Evolutionary conservation across 2,329 filamentous ascomycete genomes (phyloP), one percentile per base, ranked within the genome.

Genomic region (Aspergillus nomiae): DNA sequence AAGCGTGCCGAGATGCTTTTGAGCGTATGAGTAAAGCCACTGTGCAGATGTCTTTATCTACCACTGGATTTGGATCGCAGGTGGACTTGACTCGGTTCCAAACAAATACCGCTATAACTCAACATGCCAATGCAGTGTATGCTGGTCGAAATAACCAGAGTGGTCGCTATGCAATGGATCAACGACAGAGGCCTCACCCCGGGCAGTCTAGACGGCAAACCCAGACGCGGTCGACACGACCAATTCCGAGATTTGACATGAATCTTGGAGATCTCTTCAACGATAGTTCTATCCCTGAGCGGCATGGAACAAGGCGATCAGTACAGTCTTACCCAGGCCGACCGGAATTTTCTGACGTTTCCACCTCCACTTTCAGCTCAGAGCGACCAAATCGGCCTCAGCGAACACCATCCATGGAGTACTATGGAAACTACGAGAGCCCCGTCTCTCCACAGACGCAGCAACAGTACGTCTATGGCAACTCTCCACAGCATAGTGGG

Each of bases 21-120:
- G 92, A 96, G 71, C 88, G 94, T 45, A 98, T 97, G 81, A 94
- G 92, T 71, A 96, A 95, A 80, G 94, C 94, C 11, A 98, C 94
- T 0, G 91, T 98, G 56, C 92, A 94, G 74, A 97, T 97, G 94
- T 93, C 92, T 69, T 90, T 94, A 75, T 92, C 90, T 1, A 94
- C 90, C 1, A 94, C 91, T 21, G 92, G 92, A 0, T 96, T 96
- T 67, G 92, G 91, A 36, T 77, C 76, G 6, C 77, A 77, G 59
- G 73, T 76, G 26, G 74, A 76, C 34, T 66, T 75, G 53, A 68
- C 64, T 32, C 71, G 68, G 28, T 61, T 70, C 19, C 66, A 72
- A 36, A 32, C 69, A 32, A 41, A 60, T 46, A 55, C 64, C 41
- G 38, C 55, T 26, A 57, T 67, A 54, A 60, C 69, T 24, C 60